A percentile compares a stretch with the other conserved stretches of the same genome.
Evolutionary conservation across 805 yeast genomes (phyloP).

Genomic region (Myxozyma monticola): DNA sequence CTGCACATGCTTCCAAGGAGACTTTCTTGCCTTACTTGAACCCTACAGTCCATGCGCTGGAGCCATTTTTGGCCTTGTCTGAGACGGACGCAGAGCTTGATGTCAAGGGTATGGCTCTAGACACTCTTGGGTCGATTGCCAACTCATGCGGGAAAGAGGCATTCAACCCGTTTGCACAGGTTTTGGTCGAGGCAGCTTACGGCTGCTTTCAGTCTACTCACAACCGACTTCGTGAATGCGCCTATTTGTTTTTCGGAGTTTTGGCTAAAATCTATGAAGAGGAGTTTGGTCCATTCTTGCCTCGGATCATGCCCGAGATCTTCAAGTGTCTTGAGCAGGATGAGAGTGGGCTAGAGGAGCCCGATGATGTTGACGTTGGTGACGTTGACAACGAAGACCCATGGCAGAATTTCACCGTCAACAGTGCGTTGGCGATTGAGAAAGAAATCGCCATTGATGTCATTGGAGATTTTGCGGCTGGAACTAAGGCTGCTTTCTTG

Average conservation of each 20-base stretch:
- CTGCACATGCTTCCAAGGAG: conserved; percentile 93
- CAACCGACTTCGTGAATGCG: conserved; percentile 89
- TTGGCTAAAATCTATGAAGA: conserved; percentile 93
- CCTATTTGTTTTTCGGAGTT: conserved; percentile 88
- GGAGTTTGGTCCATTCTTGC: conserved; percentile 84
- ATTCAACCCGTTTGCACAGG: conserved; percentile 81
- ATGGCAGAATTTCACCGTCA: conserved; percentile 75
- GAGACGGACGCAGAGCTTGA: conserved; percentile 86
- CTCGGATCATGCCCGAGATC: conserved; percentile 78
- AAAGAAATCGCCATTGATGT: conserved; percentile 95
- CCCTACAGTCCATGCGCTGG: conserved; percentile 74
- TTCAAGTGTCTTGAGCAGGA: conserved; percentile 81
- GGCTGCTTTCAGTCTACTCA: conserved; percentile 72
- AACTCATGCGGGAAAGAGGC: conserved; percentile 93
- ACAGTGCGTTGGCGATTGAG: conserved; percentile 93
- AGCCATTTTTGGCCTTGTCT: conserved; percentile 72
- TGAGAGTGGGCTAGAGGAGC: conserved; percentile 52
- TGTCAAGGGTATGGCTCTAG: conserved; percentile 87
- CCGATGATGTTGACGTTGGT: conserved; percentile 33
- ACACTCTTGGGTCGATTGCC: conserved; percentile 91
- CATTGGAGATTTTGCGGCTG: conserved; percentile 80
- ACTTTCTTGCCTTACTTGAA: conserved; percentile 83
- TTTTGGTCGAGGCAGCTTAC: conserved; percentile 85
- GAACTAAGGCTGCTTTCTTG: conserved; percentile 78
- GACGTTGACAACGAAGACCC: conserved; percentile 57